Conservation (phyloP, 2,329 filamentous ascomycete species). For the Trichoderma sp. region DNA sequence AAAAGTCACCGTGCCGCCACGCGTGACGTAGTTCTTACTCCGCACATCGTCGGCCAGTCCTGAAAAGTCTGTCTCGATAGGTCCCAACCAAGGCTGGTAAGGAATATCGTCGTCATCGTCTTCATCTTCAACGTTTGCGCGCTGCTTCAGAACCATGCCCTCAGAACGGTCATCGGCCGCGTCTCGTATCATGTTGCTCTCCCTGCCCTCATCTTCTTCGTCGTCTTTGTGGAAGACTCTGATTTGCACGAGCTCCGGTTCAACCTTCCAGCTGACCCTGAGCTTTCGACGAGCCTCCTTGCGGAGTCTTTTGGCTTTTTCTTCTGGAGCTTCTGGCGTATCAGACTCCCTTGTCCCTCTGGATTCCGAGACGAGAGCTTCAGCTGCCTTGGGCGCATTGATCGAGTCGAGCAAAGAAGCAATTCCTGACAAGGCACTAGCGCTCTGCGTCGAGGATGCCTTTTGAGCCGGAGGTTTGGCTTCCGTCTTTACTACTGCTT, state of each 20-base stretch:
- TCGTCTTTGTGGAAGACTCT: constrained; percentile 70
- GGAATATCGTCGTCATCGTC: constrained; percentile 58
- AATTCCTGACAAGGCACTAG: constrained; percentile 45
- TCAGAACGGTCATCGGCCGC: constrained; percentile 70
- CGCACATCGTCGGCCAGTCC: constrained; percentile 44
- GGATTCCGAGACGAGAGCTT: constrained; percentile 43
- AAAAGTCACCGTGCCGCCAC: constrained; percentile 51
- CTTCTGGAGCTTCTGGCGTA: constrained; percentile 62
- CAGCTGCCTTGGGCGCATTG: constrained; percentile 40
- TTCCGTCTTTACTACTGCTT: constrained; percentile 22
- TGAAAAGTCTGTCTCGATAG: constrained; percentile 46
- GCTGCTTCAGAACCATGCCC: constrained; percentile 63
- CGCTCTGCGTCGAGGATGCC: constrained; percentile 29
- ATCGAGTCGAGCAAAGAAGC: constrained; percentile 53
- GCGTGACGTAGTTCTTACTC: constrained; percentile 49
- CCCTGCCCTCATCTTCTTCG: constrained; percentile 65
- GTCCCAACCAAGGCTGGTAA: constrained; percentile 52
- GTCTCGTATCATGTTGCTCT: constrained; percentile 66
- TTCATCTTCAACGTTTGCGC: constrained; percentile 46
- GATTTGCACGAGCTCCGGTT: constrained; percentile 62
- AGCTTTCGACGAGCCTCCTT: constrained; percentile 70
- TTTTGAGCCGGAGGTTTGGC: constrained; percentile 31
- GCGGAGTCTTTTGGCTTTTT: constrained; percentile 63
- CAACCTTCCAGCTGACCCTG: constrained; percentile 68
- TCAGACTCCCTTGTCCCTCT: constrained; percentile 51